phyloP scores from a whole-genome alignment of 164 flowering plant genomes.

The Stephania yunnanensis region DNA sequence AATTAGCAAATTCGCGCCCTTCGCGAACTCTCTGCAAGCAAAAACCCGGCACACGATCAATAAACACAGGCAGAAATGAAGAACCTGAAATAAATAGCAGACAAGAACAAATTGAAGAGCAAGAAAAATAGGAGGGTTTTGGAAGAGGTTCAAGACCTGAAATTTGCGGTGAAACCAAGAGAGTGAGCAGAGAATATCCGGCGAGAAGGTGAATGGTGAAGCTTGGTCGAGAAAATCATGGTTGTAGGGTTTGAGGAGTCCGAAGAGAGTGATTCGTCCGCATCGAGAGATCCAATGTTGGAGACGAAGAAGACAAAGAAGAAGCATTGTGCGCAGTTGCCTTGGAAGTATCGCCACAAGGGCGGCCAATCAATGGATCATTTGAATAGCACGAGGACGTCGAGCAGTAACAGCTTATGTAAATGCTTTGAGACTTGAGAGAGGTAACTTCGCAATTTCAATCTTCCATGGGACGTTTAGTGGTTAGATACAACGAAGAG shows the following conservation, averaged over 20 bases:
- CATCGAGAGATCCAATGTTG: constrained; percentile 5
- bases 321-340: not conserved
- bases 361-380: no score
- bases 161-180: not conserved
- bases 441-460: no score
- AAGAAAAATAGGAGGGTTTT: no score
- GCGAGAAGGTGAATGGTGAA: not conserved
- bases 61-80: no score
- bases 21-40: not conserved
- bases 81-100: not conserved
- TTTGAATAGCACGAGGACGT: no score
- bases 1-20: not conserved
- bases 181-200: not conserved
- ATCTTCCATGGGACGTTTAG: no score
- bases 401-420: no score
- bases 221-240: constrained; percentile 5
- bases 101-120: not conserved
- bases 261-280: constrained; percentile 7
- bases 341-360: constrained; percentile 2
- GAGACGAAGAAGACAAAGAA: not conserved
- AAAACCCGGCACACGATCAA: not conserved
- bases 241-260: not conserved
- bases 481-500: no score
- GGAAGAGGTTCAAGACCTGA: not conserved
- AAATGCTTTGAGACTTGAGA: no score